These are phyloP conservation scores for Aspergillus sp. DNA, from an alignment of 2,329 filamentous ascomycete genomes.

Conservation along the genomic window DNA sequence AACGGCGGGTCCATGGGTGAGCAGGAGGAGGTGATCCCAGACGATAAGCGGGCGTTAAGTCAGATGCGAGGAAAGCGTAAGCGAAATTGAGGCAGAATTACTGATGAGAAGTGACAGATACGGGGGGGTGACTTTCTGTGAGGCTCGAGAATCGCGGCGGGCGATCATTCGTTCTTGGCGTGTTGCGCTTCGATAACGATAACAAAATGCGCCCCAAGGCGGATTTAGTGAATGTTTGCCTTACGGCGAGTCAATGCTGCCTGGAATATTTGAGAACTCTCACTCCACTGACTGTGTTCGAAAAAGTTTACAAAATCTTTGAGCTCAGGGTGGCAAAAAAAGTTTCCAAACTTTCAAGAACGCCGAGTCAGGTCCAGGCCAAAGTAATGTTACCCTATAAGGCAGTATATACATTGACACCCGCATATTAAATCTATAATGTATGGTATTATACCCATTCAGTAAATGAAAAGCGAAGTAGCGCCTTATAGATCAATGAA, in stretches of 20 bases:
- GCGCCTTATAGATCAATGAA: too few relatives aligned
- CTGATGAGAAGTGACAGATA: not conserved
- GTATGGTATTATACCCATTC: too few relatives aligned
- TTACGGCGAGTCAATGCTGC: not conserved
- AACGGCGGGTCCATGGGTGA: not conserved
- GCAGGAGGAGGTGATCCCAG: not conserved
- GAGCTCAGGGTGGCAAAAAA: not conserved
- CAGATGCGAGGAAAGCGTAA: not conserved
- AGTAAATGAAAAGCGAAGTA: too few relatives aligned
- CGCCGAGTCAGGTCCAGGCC: too few relatives aligned
- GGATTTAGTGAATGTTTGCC: not conserved
- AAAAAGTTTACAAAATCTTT: not conserved
- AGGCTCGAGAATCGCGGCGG: not conserved
- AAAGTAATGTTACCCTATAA: not conserved
- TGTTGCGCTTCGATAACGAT: not conserved
- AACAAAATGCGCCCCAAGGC: not conserved
- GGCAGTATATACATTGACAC: not conserved
- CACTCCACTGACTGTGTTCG: not conserved
- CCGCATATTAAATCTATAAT: too few relatives aligned
- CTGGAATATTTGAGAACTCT: not conserved
- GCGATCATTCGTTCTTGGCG: slow-evolving; percentile 4
- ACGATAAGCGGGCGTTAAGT: not conserved
- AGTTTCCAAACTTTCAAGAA: not conserved
- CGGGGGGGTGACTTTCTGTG: not conserved
- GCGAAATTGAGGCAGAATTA: not conserved